Base-by-base conservation (phyloP, 1,139 yeast species). In the Hansenula lynferdii region DNA sequence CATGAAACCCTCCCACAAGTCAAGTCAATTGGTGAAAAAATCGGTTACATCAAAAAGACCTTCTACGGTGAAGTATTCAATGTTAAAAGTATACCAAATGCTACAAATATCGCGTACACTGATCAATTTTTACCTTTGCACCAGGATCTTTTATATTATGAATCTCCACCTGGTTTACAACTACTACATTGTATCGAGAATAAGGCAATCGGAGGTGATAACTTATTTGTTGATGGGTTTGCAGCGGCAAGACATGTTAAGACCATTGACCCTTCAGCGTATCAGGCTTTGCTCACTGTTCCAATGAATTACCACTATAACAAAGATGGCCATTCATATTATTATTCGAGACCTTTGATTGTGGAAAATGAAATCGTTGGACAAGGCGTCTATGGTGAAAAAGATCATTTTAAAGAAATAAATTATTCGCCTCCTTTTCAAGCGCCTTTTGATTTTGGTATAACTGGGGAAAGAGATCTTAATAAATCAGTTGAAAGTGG, bases 401-500 rank as follows among this genome's bases (percentile, higher is more conserved):
- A 64, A 35, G 65, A 66, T 8, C 56, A 58, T 29, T 74, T 83
- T 41, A 72, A 73, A 45, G 80, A 72, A 36, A 74, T 84, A 26
- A 84, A 83, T 53, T 85, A 85, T 56, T 78, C 94, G 2, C 95
- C 95, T 1, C 94, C 94, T 11, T 85, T 84, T 65, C 95, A 85
- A 54, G 94, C 87, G 0, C 94, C 94, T 0, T 75, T 79, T 44
- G 89, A 82, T 43, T 59, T 63, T 44, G 80, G 79, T 18, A 64
- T 74, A 20, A 50, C 56, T 6, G 51, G 55, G 6, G 48, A 51
- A 18, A 2, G 5, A 18, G 8, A 12, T 12, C 5, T 3, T 28
- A 12, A 28, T 10, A 18, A 7, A 16, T 16, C 18, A 5, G 37
- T 42, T 4, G 41, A 51, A 14, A 53, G n/a, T 1, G 51, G 57